These are phyloP conservation scores for Cladophialophora psammophila DNA, from an alignment of 2,329 filamentous ascomycete genomes.

Conservation along the genomic window DNA sequence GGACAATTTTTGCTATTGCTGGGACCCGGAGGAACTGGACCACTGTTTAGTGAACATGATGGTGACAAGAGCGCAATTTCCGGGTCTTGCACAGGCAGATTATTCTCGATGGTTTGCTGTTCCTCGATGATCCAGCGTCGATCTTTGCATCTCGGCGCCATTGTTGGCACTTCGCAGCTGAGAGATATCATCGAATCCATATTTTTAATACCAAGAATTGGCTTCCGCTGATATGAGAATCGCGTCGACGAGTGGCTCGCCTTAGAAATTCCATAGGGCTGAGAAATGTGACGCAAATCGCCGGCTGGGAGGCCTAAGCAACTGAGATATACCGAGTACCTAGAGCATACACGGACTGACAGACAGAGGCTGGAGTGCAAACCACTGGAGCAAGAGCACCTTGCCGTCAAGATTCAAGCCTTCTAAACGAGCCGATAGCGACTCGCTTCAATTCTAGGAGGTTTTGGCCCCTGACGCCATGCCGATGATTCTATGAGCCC, in stretches of 20 bases:
- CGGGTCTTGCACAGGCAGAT: not conserved
- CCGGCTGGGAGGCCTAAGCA: not conserved
- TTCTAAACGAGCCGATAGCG: too few species aligned
- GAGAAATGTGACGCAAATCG: not conserved
- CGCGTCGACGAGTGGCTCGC: not conserved
- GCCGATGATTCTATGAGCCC: too few species aligned
- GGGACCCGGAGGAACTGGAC: not conserved
- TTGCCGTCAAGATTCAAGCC: too few species aligned
- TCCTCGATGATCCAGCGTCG: not conserved
- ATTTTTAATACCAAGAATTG: not conserved
- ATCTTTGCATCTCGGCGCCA: not conserved
- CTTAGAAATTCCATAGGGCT: not conserved
- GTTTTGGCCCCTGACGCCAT: too few species aligned
- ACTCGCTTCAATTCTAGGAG: too few species aligned
- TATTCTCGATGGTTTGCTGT: not conserved
- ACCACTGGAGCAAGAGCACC: too few species aligned
- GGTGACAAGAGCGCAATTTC: not conserved
- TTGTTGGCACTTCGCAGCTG: not conserved
- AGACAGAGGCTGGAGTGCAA: too few species aligned
- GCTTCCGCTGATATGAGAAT: not conserved
- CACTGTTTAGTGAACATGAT: not conserved
- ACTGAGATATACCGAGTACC: too few species aligned
- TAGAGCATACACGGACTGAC: too few species aligned
- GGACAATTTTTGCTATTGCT: not conserved
- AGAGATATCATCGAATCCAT: not conserved